These are phyloP conservation scores for Termitomyces sp. DNA, from an alignment of 768 basidiomycete genomes.

Conservation along the genomic window DNA sequence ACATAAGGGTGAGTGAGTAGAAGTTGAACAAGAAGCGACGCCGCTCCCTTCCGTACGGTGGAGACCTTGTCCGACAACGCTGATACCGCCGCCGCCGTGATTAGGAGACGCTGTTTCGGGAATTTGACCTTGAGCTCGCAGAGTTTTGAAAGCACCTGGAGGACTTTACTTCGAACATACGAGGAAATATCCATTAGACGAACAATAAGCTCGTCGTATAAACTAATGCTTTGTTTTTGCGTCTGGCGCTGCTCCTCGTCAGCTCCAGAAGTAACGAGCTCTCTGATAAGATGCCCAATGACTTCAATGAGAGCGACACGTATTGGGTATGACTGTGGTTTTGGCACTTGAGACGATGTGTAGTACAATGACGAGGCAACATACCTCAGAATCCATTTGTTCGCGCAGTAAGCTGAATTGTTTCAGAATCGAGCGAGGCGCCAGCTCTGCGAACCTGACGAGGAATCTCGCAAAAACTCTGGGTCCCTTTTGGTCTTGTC, in stretches of 20 bases:
- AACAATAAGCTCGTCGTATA: slow-evolving; percentile 82
- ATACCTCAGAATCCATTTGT: slow-evolving; percentile 90
- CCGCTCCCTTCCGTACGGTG: slow-evolving; percentile 81
- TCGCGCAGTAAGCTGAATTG: slow-evolving; percentile 81
- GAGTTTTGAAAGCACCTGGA: slow-evolving; percentile 69
- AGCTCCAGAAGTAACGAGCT: slow-evolving; percentile 56
- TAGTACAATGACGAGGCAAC: not conserved
- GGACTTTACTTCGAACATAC: slow-evolving; percentile 89
- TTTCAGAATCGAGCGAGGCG: slow-evolving; percentile 78
- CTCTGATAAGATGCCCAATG: slow-evolving; percentile 78
- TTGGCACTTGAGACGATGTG: not conserved
- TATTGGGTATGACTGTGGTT: slow-evolving; percentile 86
- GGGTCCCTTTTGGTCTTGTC: slow-evolving; percentile 84
- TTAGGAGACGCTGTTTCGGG: slow-evolving; percentile 76
- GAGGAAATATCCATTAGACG: slow-evolving; percentile 85
- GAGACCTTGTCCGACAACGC: slow-evolving; percentile 89
- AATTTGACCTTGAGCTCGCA: slow-evolving; percentile 76
- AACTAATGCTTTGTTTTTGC: slow-evolving; percentile 70
- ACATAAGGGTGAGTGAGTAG: slow-evolving; percentile 88
- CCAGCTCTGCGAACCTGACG: slow-evolving; percentile 71
- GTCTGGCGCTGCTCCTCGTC: slow-evolving; percentile 37
- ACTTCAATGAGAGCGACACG: slow-evolving; percentile 92
- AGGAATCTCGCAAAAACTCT: slow-evolving; percentile 84
- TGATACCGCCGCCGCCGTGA: slow-evolving; percentile 71
- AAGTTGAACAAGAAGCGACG: slow-evolving; percentile 68